Percentiles rank a stretch among this genome's conserved stretches.
phyloP scores from a whole-genome alignment of 2,329 filamentous ascomycete species.

The Fusarium coicis region DNA sequence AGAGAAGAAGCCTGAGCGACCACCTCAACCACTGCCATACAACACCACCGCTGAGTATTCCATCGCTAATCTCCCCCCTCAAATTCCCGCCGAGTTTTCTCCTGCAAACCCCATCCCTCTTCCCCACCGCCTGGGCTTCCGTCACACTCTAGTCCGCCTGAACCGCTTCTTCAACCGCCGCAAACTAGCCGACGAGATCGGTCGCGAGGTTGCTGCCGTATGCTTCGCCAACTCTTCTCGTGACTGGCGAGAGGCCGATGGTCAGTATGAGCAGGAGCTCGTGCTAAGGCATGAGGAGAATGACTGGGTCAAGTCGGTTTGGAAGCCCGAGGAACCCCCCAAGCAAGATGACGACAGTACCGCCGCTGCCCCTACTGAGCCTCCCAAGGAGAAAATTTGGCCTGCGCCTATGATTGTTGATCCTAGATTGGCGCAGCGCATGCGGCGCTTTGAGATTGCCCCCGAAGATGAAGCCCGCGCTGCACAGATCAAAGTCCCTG shows the following conservation, averaged over 20 bases:
- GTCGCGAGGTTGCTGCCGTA: conserved; percentile 85
- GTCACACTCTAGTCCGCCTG: conserved; percentile 87
- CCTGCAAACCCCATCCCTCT: conserved; percentile 79
- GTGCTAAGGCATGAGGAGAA: conserved; percentile 77
- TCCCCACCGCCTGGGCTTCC: conserved; percentile 91
- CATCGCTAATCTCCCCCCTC: conserved; percentile 69
- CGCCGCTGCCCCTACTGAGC: conserved; percentile 47
- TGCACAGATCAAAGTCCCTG: conserved; percentile 68
- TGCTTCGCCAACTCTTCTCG: conserved; percentile 73
- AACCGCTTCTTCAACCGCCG: conserved; percentile 90
- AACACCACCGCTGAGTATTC: conserved; percentile 79
- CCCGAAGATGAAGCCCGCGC: conserved; percentile 77
- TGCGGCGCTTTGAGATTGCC: conserved; percentile 80
- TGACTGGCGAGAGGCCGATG: conserved; percentile 59
- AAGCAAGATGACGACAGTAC: conserved; percentile 57
- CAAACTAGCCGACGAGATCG: conserved; percentile 85
- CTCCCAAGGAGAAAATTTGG: conserved; percentile 77
- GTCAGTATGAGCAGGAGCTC: conserved; percentile 57
- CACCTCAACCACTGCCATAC: conserved; percentile 76
- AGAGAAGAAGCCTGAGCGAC: conserved; percentile 66
- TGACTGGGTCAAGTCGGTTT: conserved; percentile 86
- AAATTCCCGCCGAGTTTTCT: conserved; percentile 76
- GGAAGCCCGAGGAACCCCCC: conserved; percentile 62
- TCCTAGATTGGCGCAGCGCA: conserved; percentile 77
- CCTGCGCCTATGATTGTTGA: conserved; percentile 80